Evolutionary conservation across 2,329 filamentous ascomycete genomes (phyloP).

Genomic region (Colletotrichum noveboracense): DNA sequence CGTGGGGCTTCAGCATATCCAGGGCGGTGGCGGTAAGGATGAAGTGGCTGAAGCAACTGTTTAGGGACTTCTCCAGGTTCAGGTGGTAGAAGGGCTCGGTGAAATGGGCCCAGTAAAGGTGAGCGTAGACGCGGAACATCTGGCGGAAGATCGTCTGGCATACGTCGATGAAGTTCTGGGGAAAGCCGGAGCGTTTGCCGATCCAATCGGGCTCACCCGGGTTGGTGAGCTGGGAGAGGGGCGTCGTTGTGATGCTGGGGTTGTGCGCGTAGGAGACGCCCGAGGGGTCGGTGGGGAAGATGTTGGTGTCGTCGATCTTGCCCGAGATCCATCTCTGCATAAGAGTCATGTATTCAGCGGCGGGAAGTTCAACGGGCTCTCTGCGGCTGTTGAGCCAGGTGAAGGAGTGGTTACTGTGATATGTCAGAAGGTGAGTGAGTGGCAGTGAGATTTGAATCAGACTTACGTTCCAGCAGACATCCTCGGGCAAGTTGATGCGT

Average conservation of each 20-base stretch:
- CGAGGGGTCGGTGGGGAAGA: conserved; percentile 87
- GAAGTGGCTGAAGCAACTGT: conserved; percentile 89
- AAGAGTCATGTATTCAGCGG: conserved; percentile 90
- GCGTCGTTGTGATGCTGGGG: conserved; percentile 61
- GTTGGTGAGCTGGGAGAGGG: conserved; percentile 67
- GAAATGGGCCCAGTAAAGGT: conserved; percentile 98
- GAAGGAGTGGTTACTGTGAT: conserved; percentile 81
- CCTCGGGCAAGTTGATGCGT: conserved; percentile 80
- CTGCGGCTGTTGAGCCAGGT: conserved; percentile 92
- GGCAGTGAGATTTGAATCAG: background rate
- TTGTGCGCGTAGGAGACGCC: conserved; percentile 71
- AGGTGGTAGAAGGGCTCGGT: conserved; percentile 83
- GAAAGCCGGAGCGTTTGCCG: conserved; percentile 92
- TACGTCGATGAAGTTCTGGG: conserved; percentile 85
- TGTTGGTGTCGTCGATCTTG: conserved; percentile 87
- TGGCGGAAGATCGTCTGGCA: conserved; percentile 95
- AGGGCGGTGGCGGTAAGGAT: conserved; percentile 80
- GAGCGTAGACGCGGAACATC: conserved; percentile 98
- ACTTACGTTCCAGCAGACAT: conserved; percentile 95
- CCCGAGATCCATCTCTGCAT: conserved; percentile 98
- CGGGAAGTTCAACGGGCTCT: conserved; percentile 89
- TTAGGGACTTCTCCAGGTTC: conserved; percentile 80
- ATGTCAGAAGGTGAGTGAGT: background rate
- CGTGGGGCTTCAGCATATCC: conserved; percentile 84
- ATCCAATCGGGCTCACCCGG: conserved; percentile 75